phyloP scores from a whole-genome alignment of 2,329 filamentous ascomycete genomes.

The Xylaria sp. region DNA sequence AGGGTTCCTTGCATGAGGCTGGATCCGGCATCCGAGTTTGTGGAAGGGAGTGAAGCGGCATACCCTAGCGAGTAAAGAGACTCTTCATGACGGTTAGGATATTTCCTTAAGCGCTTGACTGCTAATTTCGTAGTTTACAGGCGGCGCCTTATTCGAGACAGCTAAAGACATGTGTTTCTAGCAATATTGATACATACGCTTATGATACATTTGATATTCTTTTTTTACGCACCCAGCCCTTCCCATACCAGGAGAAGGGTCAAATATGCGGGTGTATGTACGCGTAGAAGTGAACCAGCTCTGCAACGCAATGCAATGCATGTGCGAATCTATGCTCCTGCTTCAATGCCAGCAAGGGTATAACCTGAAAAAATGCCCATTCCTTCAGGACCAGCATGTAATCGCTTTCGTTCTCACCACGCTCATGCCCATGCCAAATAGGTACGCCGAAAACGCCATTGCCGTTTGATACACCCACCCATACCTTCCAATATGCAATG shows the following conservation, averaged over 20 bases:
- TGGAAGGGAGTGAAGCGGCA: neutral
- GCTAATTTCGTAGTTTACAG: neutral
- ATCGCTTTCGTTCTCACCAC: constrained; percentile 22
- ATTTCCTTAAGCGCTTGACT: neutral
- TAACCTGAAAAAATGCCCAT: constrained; percentile 17
- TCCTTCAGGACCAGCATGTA: neutral
- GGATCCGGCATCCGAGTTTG: too few species aligned
- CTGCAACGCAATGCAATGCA: constrained; percentile 24
- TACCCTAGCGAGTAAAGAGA: neutral
- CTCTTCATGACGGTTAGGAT: neutral
- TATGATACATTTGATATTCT: constrained; percentile 6
- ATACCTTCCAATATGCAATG: constrained; percentile 25
- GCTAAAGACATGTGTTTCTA: neutral
- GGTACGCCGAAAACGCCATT: constrained; percentile 42
- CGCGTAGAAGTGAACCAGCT: neutral
- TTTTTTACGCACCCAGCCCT: neutral
- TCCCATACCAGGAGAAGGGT: neutral
- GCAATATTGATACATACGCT: constrained; percentile 16
- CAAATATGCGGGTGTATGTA: neutral
- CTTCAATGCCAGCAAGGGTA: constrained; percentile 21
- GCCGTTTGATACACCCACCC: constrained; percentile 40
- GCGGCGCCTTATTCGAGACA: neutral
- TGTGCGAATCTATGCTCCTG: constrained; percentile 4
- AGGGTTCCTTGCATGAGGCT: neutral
- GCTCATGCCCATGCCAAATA: constrained; percentile 26